These are phyloP conservation scores for Macrolepiota dolichaula DNA, from an alignment of 768 basidiomycete genomes.

Conservation along the genomic window DNA sequence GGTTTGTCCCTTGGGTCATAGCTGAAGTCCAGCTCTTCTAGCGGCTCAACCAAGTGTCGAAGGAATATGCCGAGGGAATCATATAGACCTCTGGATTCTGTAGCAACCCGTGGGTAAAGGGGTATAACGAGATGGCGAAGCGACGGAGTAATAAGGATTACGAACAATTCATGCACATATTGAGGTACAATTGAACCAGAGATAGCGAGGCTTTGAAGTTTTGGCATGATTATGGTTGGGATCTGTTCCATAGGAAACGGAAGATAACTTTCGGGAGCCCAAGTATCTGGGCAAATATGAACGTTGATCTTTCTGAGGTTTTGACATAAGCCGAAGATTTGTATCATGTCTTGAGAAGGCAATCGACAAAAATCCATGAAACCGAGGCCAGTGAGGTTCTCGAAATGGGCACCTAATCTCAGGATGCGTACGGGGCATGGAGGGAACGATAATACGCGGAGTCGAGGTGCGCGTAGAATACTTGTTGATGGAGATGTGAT, in stretches of 20 bases:
- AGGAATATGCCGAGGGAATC: background rate
- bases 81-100: background rate
- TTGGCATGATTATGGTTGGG: background rate
- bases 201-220: background rate
- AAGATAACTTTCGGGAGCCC: background rate
- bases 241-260: background rate
- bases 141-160: background rate
- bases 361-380: background rate
- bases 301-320: background rate
- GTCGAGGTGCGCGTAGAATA: background rate
- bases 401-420: background rate
- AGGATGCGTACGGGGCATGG: background rate
- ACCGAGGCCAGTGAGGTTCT: background rate
- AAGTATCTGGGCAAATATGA: background rate
- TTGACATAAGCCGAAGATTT: background rate
- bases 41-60: background rate
- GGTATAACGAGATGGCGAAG: background rate
- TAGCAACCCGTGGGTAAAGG: background rate
- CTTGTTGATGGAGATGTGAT: background rate
- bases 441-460: background rate
- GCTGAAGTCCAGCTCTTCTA: background rate
- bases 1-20: constrained; percentile 48
- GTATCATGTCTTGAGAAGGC: background rate
- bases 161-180: background rate
- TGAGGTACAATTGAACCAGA: background rate